Percentiles rank a stretch among this genome's conserved stretches.
Conservation (phyloP, 208 protist species). For the Trypanosoma cruzi region DNA sequence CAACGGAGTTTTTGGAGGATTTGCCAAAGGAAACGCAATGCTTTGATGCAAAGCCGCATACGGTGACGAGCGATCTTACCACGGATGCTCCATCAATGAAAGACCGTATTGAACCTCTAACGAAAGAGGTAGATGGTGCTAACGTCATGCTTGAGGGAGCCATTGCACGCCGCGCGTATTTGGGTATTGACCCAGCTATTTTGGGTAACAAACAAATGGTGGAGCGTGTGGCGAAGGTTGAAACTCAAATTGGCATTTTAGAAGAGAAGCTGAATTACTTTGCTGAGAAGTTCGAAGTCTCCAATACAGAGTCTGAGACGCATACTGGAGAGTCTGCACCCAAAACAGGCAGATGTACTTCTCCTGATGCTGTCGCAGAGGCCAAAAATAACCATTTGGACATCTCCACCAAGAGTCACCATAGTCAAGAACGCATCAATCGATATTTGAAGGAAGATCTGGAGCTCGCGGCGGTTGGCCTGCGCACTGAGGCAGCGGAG, state of each 20-base stretch:
- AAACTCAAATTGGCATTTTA: background rate
- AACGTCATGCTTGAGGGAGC: background rate
- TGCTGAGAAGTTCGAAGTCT: background rate
- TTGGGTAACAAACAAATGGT: background rate
- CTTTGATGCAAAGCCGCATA: background rate
- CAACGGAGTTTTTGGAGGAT: background rate
- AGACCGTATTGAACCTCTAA: background rate
- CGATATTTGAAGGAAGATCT: background rate
- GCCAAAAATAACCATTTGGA: background rate
- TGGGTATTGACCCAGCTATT: background rate
- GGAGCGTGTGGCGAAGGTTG: background rate
- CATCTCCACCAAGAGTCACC: background rate
- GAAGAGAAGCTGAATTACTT: slow-evolving; percentile 2
- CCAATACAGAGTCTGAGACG: background rate
- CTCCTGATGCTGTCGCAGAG: background rate
- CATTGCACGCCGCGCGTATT: background rate
- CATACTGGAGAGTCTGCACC: background rate
- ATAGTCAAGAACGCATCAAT: background rate
- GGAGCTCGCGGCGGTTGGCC: background rate
- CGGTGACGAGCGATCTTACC: background rate
- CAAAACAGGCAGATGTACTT: background rate
- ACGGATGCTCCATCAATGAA: background rate
- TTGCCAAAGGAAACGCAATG: background rate
- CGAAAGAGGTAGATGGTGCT: background rate
- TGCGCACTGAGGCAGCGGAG: background rate